Conservation (phyloP, 1,284 basidiomycete species). For the Rhodotorula mucilaginosa region DNA sequence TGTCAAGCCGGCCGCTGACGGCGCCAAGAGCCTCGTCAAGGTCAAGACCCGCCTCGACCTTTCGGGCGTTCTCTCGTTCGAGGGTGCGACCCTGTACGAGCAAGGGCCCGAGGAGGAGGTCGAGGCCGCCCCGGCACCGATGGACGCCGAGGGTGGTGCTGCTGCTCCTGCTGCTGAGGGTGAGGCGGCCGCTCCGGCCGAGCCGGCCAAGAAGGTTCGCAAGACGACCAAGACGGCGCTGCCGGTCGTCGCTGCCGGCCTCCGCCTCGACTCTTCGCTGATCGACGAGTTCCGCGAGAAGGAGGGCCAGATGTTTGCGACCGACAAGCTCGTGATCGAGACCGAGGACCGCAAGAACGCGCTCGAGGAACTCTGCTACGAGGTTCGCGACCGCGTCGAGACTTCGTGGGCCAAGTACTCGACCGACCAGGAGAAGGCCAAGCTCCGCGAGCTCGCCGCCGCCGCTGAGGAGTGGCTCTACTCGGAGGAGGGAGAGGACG, state of each 20-base stretch:
- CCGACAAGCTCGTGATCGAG: slow-evolving; percentile 90
- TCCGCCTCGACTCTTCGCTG: slow-evolving; percentile 61
- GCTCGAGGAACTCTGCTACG: slow-evolving; percentile 94
- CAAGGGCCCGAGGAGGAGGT: slow-evolving; percentile 64
- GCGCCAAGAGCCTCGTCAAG: slow-evolving; percentile 75
- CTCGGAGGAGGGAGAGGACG: slow-evolving; percentile 82
- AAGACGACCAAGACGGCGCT: slow-evolving; percentile 77
- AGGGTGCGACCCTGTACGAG: slow-evolving; percentile 73
- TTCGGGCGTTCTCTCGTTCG: slow-evolving; percentile 81
- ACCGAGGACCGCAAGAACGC: slow-evolving; percentile 97
- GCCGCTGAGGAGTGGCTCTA: slow-evolving; percentile 93
- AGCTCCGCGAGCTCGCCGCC: slow-evolving; percentile 64
- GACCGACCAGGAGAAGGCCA: slow-evolving; percentile 69
- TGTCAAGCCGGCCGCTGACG: slow-evolving; percentile 63
- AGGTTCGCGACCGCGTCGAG: slow-evolving; percentile 75
- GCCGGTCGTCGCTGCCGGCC: slow-evolving; percentile 63
- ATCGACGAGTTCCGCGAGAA: slow-evolving; percentile 69
- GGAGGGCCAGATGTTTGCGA: slow-evolving; percentile 80
- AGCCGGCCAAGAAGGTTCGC: slow-evolving; percentile 63
- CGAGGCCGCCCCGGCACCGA: slow-evolving; percentile 50
- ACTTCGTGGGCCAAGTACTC: slow-evolving; percentile 75
- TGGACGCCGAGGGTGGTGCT: slow-evolving; percentile 62
- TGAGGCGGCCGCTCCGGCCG: slow-evolving; percentile 57
- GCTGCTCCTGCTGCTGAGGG: slow-evolving; percentile 49
- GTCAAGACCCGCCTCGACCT: slow-evolving; percentile 81